Evolutionary conservation across 768 basidiomycete genomes (phyloP).

Genomic region (Peribolospora kevripleyi): DNA sequence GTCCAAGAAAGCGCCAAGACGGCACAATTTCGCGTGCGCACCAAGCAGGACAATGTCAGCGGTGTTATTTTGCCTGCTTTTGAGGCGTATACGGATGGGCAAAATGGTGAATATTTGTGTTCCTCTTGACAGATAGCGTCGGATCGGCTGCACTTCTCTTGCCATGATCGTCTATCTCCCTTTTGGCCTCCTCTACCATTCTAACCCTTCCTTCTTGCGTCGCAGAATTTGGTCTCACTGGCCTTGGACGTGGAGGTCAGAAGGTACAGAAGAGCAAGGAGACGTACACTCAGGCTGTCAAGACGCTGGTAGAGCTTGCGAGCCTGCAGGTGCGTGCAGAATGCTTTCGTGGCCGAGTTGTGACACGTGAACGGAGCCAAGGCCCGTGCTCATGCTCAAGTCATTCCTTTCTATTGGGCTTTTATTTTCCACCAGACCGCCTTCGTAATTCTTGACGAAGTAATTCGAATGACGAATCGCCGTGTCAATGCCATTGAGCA

Average conservation of each 20-base stretch:
- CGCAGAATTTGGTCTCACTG: constrained; percentile 84
- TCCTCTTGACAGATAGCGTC: too few species aligned
- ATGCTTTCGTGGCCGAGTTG: not conserved
- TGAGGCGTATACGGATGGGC: constrained; percentile 55
- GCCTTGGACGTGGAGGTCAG: constrained; percentile 87
- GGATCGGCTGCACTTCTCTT: not conserved
- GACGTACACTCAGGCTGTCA: constrained; percentile 90
- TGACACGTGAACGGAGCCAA: too few species aligned
- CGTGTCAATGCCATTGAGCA: constrained; percentile 98
- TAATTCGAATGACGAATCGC: constrained; percentile 95
- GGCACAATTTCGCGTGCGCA: constrained; percentile 76
- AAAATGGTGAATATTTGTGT: constrained; percentile 34
- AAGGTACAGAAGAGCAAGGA: constrained; percentile 87
- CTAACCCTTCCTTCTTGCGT: not conserved
- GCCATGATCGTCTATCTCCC: not conserved
- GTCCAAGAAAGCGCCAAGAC: constrained; percentile 86
- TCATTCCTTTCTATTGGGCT: not conserved
- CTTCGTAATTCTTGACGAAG: constrained; percentile 94
- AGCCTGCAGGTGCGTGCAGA: constrained; percentile 33
- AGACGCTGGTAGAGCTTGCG: constrained; percentile 88
- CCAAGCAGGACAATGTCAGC: constrained; percentile 92
- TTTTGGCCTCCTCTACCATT: constrained; percentile 10
- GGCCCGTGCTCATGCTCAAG: too few species aligned
- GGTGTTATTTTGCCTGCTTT: constrained; percentile 90
- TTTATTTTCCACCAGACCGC: constrained; percentile 40